Conservation (phyloP, 2,329 filamentous ascomycete genomes). For the Ampelomyces quisqualis region DNA sequence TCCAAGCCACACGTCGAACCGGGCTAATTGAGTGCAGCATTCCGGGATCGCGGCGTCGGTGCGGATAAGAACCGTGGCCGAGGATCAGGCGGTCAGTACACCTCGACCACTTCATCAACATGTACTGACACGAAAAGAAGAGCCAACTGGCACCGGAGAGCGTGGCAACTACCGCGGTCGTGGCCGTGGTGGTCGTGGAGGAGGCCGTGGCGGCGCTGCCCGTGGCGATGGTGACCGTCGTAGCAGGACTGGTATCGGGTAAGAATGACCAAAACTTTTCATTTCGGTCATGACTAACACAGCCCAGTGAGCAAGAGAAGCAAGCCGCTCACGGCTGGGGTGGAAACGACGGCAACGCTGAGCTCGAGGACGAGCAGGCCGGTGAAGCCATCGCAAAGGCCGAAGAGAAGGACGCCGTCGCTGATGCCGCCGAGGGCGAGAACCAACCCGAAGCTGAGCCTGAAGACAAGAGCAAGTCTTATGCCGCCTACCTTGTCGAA, state of each 20-base stretch:
- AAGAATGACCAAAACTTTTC: slow-evolving; percentile 33
- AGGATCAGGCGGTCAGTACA: slow-evolving; percentile 41
- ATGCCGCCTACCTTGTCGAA: slow-evolving; percentile 81
- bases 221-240: slow-evolving; percentile 60
- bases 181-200: slow-evolving; percentile 51
- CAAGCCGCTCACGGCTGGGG: slow-evolving; percentile 90
- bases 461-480: slow-evolving; percentile 88
- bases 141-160: slow-evolving; percentile 19
- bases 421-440: slow-evolving; percentile 43
- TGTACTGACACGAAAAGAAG: slow-evolving; percentile 16
- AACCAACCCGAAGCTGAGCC: slow-evolving; percentile 56
- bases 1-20: slow-evolving; percentile 1
- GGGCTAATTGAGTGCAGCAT: slow-evolving; percentile 59
- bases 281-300: slow-evolving; percentile 16
- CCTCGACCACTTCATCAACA: background rate
- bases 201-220: slow-evolving; percentile 50
- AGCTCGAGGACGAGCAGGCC: slow-evolving; percentile 88
- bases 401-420: slow-evolving; percentile 69
- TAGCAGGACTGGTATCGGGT: slow-evolving; percentile 62
- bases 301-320: slow-evolving; percentile 73
- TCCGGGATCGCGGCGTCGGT: slow-evolving; percentile 84
- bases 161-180: slow-evolving; percentile 45
- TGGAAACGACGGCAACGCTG: slow-evolving; percentile 74
- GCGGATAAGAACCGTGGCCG: slow-evolving; percentile 79
- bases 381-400: slow-evolving; percentile 84